Evolutionary conservation across 1,284 basidiomycete genomes (phyloP).

Genomic region (Cerrena zonata): DNA sequence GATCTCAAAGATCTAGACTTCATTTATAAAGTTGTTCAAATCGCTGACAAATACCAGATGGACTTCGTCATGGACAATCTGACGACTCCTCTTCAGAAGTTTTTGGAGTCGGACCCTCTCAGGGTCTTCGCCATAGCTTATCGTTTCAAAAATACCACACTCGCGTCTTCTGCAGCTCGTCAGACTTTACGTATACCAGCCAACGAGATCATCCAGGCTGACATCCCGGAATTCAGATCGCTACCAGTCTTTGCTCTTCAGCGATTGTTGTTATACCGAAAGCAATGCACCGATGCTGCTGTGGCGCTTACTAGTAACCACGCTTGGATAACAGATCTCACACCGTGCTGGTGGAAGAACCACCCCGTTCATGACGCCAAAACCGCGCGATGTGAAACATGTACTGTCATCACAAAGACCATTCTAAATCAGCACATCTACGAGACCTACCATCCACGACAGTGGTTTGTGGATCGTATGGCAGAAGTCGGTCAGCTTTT

Average conservation of each 20-base stretch:
- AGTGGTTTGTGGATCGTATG: neutral
- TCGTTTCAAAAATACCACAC: neutral
- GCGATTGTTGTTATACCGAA: neutral
- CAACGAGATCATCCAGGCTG: neutral
- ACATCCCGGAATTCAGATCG: neutral
- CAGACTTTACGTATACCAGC: neutral
- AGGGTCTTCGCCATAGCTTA: neutral
- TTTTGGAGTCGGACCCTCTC: neutral
- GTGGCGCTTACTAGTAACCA: neutral
- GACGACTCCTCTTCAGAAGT: neutral
- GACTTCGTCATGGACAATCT: neutral
- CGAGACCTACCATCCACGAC: neutral
- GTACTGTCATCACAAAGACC: neutral
- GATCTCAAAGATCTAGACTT: neutral
- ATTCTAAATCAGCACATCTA: neutral
- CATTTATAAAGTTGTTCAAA: neutral
- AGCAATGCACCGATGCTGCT: neutral
- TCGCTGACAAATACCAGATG: neutral
- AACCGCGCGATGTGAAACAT: neutral
- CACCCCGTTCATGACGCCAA: too few species aligned
- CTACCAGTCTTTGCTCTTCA: neutral
- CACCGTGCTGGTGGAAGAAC: neutral
- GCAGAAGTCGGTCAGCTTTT: neutral
- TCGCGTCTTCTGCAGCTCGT: neutral
- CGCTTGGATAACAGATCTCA: neutral